Evolutionary conservation across 192 early-diverging fungal genomes (phyloP), one percentile per base, ranked within the genome.

Genomic region (Coemansia sp.): DNA sequence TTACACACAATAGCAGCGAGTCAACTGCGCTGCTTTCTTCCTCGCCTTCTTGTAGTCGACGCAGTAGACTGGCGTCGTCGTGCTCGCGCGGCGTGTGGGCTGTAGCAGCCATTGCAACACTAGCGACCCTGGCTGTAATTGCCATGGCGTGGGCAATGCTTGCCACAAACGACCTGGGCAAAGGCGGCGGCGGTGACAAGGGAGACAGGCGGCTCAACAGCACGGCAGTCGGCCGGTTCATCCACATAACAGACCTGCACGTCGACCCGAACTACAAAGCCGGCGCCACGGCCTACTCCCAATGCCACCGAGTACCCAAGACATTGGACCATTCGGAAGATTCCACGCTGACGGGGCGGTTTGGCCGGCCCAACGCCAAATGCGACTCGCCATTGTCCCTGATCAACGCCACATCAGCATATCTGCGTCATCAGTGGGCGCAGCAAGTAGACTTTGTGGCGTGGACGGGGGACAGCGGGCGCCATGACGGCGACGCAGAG

Each of bases 231-330:
- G 91, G 92, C 11, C 82, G 75, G 22, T 93, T 88, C 65, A 52
- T 93, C 43, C 91, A 93, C 66, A 89, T 93, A n/a, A 91, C 88
- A 4, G 90, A 93, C 60, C 73, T 93, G 24, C 91, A 93, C 75
- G 81, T 90, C 10, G 91, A 93, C 66, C 81, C 82, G 52, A 65
- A 76, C 66, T 92, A 91, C 72, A 4, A 55, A 0, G 57, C 68
- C 7, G 89, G 90, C 16, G 78, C 87, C 0, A 88, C 87, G 5
- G 67, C 86, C 1, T 77, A 83, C 51, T 85, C 87, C 13, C 82
- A 87, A n/a, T 91, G 91, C 77, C 91, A 90, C 68, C 66, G 60
- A 27, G 34, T 4, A 31, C 62, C 64, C 24, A 42, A 59, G 13
- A 20, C 49, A 49, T 34, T 31, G 36, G 71, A 47, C 51, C 65